phyloP scores from a whole-genome alignment of 495 filamentous ascomycete species.

The Trichocladium antarcticum region DNA sequence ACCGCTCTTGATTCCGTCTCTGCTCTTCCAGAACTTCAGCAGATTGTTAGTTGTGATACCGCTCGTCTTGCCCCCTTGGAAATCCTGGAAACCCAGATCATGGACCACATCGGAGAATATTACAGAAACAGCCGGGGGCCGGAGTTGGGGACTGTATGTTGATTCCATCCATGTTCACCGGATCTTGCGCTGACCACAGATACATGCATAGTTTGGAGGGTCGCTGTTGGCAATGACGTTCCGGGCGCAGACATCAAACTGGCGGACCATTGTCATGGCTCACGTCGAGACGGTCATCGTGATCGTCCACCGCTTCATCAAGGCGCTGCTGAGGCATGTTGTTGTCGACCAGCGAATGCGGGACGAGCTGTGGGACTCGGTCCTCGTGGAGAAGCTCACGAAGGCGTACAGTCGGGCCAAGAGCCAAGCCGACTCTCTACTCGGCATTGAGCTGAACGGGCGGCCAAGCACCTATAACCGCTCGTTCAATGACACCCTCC shows the following conservation, averaged over 20 bases:
- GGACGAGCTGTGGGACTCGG: conserved; percentile 26
- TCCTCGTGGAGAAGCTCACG: conserved; percentile 35
- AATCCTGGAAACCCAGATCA: conserved; percentile 13
- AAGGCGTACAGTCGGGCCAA: conserved; percentile 36
- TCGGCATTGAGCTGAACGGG: conserved; percentile 39
- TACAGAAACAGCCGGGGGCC: conserved; percentile 23
- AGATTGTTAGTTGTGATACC: too few species aligned
- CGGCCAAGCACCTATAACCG: conserved; percentile 39
- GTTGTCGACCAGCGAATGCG: conserved; percentile 33
- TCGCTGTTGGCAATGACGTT: conserved; percentile 36
- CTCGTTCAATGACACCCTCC: too few species aligned
- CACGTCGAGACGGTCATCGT: conserved; percentile 39
- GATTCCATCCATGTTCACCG: not conserved
- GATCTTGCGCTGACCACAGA: not conserved
- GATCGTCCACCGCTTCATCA: conserved; percentile 40
- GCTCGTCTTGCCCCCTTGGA: too few species aligned
- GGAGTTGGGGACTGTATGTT: conserved; percentile 25
- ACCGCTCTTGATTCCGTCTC: too few species aligned
- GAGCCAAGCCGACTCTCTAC: conserved; percentile 35
- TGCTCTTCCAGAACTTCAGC: too few species aligned
- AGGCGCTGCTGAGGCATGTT: conserved; percentile 22
- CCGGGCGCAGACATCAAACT: conserved; percentile 44
- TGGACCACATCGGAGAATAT: conserved; percentile 19
- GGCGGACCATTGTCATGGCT: conserved; percentile 21
- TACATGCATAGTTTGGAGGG: conserved; percentile 24